Evolutionary conservation across 495 filamentous ascomycete species (phyloP).

Genomic region (Bathelium albidoporum): DNA sequence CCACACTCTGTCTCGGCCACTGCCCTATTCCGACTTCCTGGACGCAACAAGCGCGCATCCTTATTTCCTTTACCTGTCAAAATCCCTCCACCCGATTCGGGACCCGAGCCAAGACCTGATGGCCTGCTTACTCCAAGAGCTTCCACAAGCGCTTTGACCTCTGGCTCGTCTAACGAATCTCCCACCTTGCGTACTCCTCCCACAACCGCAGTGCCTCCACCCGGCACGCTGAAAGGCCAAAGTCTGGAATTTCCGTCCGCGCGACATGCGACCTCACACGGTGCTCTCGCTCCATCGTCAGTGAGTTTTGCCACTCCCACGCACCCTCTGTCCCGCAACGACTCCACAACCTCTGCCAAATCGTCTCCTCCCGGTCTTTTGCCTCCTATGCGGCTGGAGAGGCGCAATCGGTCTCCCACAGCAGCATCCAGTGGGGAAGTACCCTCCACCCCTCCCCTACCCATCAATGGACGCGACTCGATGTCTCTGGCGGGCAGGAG

Average conservation of each 20-base stretch:
- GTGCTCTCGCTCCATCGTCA: conserved; percentile 36
- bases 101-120: conserved; percentile 13
- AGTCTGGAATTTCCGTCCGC: conserved; percentile 33
- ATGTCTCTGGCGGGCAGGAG: conserved; percentile 74
- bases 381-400: conserved; percentile 41
- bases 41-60: conserved; percentile 69
- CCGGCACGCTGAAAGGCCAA: conserved; percentile 23
- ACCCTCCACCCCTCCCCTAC: conserved; percentile 47
- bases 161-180: conserved; percentile 24
- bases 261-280: conserved; percentile 47
- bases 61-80: conserved; percentile 82
- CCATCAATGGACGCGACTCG: conserved; percentile 59
- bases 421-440: conserved; percentile 61
- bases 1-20: conserved; percentile 54
- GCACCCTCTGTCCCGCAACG: conserved; percentile 42
- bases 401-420: conserved; percentile 76
- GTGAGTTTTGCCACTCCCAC: conserved; percentile 30
- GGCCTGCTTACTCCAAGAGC: conserved; percentile 3
- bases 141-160: conserved; percentile 15
- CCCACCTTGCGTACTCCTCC: conserved; percentile 23
- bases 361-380: conserved; percentile 52
- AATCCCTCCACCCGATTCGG: conserved; percentile 25
- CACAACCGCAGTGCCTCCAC: conserved; percentile 25
- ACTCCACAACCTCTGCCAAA: conserved; percentile 58
- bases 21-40: conserved; percentile 70